Base-by-base conservation (phyloP, 2,329 filamentous ascomycete genomes). In the Penicillium sp. region DNA sequence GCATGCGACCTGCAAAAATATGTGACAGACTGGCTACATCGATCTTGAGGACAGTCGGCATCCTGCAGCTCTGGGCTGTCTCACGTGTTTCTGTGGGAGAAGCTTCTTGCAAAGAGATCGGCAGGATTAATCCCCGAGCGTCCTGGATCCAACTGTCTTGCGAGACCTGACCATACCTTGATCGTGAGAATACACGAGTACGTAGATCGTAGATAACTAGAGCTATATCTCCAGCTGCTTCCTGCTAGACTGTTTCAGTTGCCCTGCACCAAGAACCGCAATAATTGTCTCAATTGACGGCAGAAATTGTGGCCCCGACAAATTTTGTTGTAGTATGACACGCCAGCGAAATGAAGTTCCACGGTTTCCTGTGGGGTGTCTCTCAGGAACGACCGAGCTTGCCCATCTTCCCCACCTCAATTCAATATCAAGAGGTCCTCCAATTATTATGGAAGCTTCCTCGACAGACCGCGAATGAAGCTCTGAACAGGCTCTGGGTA, bases 371-470 rank as follows among this genome's bases (percentile, higher is more conserved):
- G 55, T 53, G 49, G 60, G 44, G 48, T 17, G 45, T 46, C 50
- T 58, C 60, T 62, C 23, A 58, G 55, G 45, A 31, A 26, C 48
- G 11, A 58, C 38, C 48, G 48, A 60, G 54, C 60, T 49, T 57
- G 54, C 41, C 60, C 31, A 48, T 55, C 46, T 54, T 15, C 60
- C 51, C 60, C 60, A 61, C 60, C 29, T 30, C 8, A 56, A 50
- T 54, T 58, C 48, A 29, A 51, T 56, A 54, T 58, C 19, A 44
- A 53, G 44, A 58, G 54, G 35, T 26, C 29, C 48, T 47, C 31
- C 54, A 47, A 53, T 53, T 38, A 53, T 53, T 38, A 56, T 26
- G 11, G 19, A n/a, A 7, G 44, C n/a, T n/a, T 23, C 45, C 17
- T 50, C 46, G 46, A 50, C 55, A 57, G 41, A 38, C 29, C 38